These are phyloP conservation scores for Beta vulgaris DNA, from an alignment of 148 eudicot species.

Conservation along the genomic window DNA sequence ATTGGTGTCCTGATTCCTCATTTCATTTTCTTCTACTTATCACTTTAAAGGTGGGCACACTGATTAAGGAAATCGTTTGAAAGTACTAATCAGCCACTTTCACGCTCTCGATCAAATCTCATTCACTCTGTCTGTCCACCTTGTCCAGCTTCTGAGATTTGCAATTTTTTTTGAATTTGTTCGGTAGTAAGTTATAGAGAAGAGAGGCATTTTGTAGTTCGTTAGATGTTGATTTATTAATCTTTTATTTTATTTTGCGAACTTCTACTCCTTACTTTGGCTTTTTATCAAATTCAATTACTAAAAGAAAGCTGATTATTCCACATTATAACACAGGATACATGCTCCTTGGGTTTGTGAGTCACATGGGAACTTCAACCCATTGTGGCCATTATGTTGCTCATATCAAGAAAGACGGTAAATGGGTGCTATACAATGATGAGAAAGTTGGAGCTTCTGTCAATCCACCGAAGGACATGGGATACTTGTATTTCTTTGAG, in stretches of 20 bases:
- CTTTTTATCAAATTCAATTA: too few species aligned
- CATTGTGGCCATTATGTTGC: slow-evolving; percentile 99
- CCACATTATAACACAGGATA: slow-evolving; percentile 45
- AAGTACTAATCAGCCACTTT: not conserved
- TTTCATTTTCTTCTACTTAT: not conserved
- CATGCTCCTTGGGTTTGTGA: slow-evolving; percentile 77
- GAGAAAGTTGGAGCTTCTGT: slow-evolving; percentile 83
- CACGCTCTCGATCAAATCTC: not conserved
- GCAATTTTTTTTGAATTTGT: too few species aligned
- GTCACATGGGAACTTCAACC: slow-evolving; percentile 96
- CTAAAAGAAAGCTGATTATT: not conserved
- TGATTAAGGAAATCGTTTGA: not conserved
- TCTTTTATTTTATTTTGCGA: not conserved
- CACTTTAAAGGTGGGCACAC: not conserved
- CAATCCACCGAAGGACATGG: slow-evolving; percentile 95
- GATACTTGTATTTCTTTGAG: slow-evolving; percentile 85
- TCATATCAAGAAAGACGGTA: slow-evolving; percentile 79
- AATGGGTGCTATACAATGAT: slow-evolving; percentile 91
- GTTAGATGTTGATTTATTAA: not conserved
- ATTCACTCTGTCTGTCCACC: not conserved
- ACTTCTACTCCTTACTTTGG: not conserved
- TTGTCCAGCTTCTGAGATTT: not conserved
- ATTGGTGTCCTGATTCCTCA: not conserved
- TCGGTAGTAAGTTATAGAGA: too few species aligned
- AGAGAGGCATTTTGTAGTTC: too few species aligned